Base-by-base conservation (phyloP, 106 monocot genomes). In the Iris macrosiphon region DNA sequence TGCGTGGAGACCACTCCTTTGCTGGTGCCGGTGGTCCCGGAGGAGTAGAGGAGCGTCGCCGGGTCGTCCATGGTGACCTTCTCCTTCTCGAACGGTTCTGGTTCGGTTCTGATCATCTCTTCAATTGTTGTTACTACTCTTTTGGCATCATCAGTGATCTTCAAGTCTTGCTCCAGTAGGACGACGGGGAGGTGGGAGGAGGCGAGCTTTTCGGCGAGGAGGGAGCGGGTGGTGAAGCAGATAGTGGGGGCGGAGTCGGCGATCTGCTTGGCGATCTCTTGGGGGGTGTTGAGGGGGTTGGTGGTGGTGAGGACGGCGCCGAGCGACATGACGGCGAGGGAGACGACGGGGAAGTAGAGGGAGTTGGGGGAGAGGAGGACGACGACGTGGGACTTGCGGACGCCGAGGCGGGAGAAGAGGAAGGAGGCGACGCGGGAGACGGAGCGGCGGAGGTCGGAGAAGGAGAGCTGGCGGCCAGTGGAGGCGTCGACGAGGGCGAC, bases 271-370 rank as follows among this genome's bases (percentile, higher is more conserved):
- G 86, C 44, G 74, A 98, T 83, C 55, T 98, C 87, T 15, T 15
- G 31, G n/a, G 83, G 77, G 24, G 91, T 98, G 67, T 83, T 86
- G 62, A 89, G 78, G n/a, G 89, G 95, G 68, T 95, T 95, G 60
- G 82, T 66, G 62, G 95, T 89, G 70, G 95, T 95, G 64, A 95
- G 64, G 43, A 95, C 66, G 52, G 81, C 85, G 32, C 95, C 89
- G 49, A 85, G 66, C 40, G 89, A 89, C 70, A 89, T 64, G 38
- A 82, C 88, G 28, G 95, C 75, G 56, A 95, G 85, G 62, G 81
- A 34, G 69, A 77, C 81, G 59, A 89, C 63, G 61, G 89, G 89
- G 85, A 95, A 85, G 74, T 73, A 49, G 65, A 89, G 25, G 40
- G 85, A 85, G 59, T 85, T 85, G 16, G 89, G 95, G 31, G 95